These are phyloP conservation scores for Patellaria atrata DNA, from an alignment of 495 filamentous ascomycete species.

Conservation along the genomic window DNA sequence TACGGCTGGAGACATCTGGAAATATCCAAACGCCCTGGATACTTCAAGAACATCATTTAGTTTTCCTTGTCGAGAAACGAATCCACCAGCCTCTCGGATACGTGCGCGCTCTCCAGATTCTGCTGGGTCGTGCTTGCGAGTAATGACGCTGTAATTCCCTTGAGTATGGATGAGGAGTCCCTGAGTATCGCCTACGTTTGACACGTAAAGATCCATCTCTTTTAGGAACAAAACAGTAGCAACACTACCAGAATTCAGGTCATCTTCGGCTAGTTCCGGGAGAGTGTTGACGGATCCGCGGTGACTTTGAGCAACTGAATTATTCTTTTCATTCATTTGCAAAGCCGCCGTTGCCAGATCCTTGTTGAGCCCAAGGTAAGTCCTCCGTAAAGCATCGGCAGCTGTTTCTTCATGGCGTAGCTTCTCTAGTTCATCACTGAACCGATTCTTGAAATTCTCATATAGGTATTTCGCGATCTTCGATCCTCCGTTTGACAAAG, in stretches of 20 bases:
- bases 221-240: constrained; percentile 85
- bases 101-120: constrained; percentile 67
- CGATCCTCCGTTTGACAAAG: constrained; percentile 69
- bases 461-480: constrained; percentile 93
- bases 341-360: constrained; percentile 80
- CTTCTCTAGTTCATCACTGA: constrained; percentile 66
- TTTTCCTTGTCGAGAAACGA: constrained; percentile 84
- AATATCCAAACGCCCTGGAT: constrained; percentile 88
- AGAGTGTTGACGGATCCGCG: constrained; percentile 55
- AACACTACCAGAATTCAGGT: constrained; percentile 76
- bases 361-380: constrained; percentile 85
- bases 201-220: constrained; percentile 79
- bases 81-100: constrained; percentile 89
- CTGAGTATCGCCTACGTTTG: constrained; percentile 90
- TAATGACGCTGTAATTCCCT: constrained; percentile 63
- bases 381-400: constrained; percentile 65
- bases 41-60: constrained; percentile 84
- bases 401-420: constrained; percentile 55
- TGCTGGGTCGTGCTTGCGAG: constrained; percentile 83
- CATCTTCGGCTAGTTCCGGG: constrained; percentile 65
- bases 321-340: constrained; percentile 57
- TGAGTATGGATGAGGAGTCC: constrained; percentile 86
- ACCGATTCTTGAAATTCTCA: constrained; percentile 77
- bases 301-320: constrained; percentile 37
- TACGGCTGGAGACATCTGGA: constrained; percentile 80